Conservation (phyloP, 306 rosid genomes). For the Quercus mongolica region DNA sequence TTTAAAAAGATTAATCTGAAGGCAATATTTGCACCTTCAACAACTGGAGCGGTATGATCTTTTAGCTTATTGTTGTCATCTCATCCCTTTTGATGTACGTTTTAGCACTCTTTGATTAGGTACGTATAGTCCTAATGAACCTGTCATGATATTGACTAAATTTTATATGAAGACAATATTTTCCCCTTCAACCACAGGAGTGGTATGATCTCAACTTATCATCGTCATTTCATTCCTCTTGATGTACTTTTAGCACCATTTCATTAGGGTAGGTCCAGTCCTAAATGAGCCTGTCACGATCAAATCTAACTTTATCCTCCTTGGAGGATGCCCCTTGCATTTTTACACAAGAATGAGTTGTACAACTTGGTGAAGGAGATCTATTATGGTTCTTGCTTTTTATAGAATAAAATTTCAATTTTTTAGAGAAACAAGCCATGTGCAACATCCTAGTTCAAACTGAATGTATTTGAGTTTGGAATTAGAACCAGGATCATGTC, state of each 20-base stretch:
- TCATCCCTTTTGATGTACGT: background rate
- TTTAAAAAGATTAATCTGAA: conserved; percentile 33
- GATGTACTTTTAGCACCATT: background rate
- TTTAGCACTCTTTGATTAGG: background rate
- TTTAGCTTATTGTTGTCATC: background rate
- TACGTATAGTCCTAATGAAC: background rate
- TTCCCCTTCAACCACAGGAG: conserved; percentile 51
- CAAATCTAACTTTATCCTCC: background rate
- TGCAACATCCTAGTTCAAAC: background rate
- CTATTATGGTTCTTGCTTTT: background rate
- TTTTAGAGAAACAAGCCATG: background rate
- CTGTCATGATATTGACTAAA: background rate
- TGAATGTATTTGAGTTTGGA: background rate
- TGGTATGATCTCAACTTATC: conserved; percentile 20
- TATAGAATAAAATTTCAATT: background rate
- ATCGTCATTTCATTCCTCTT: background rate
- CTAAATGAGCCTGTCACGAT: background rate
- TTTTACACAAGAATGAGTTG: background rate
- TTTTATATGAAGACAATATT: conserved; percentile 36
- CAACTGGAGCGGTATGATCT: conserved; percentile 42
- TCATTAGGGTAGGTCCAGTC: background rate
- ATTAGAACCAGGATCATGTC: background rate
- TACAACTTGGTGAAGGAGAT: background rate
- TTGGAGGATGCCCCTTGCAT: background rate
- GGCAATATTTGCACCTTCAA: conserved; percentile 47